Evolutionary conservation across 1,139 yeast genomes (phyloP), one percentile per base, ranked within the genome.

Genomic region (Debaryomycetaceae sp.): DNA sequence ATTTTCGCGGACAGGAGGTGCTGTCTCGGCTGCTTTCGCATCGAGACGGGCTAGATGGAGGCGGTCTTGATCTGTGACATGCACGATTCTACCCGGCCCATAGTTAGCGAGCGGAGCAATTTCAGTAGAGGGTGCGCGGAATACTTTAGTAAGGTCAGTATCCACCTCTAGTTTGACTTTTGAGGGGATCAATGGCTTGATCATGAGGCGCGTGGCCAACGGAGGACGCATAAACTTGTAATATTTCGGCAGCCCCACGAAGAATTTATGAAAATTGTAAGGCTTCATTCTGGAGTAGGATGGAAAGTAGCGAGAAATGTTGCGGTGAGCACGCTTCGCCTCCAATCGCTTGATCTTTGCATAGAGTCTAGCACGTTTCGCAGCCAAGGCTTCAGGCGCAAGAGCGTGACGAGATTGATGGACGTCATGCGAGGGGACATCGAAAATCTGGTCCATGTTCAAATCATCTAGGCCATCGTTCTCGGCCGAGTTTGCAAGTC

Each of bases 221-320:
- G 62, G 61, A 0, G 85, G 81, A 21, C 59, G 56, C 20, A 73
- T 71, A 31, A 64, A 72, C 22, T 58, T 55, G 39, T 68, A 70
- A 32, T 63, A 68, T 19, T 59, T 53, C 0, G 87, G 81, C 15
- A 66, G 62, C 2, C 85, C 75, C 4, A 79, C 73, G 43, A 79
- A 80, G 28, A 81, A 57, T 5, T 71, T 51, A 47, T 79, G 83
- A 67, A 79, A 74, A 41, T 75, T 72, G 43, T 79, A 60, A 2
- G 78, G 68, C 27, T 67, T 62, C 23, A 71, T 64, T 12, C 58
- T 59, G 28, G 64, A 59, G 47, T 77, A 83, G 3, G 70, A 62
- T 0, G 95, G 94, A 44, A 68, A 82, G 43, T 72, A 73, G 26
- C 59, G 54, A 27, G 57, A 51, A 23, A 75, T 49, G 38, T 58